These are phyloP conservation scores for Chlorophyllum brunneum DNA, from an alignment of 768 basidiomycete species.

Conservation along the genomic window DNA sequence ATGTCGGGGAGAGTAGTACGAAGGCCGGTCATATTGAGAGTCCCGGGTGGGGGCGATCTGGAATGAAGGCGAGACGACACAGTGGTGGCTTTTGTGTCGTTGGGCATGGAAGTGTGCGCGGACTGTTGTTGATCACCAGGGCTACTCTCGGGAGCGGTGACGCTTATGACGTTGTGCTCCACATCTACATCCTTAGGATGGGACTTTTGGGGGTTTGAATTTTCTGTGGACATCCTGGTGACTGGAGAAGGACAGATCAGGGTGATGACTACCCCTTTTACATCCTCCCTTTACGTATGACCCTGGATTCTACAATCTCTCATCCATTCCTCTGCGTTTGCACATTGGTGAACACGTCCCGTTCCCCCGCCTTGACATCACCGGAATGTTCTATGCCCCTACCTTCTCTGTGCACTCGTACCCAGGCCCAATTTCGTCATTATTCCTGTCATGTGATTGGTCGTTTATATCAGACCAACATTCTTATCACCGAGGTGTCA, in stretches of 20 bases:
- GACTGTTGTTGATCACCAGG: not conserved
- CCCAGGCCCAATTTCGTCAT: not conserved
- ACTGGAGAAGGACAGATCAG: constrained; percentile 4
- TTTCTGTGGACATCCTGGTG: constrained; percentile 9
- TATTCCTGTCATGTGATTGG: not conserved
- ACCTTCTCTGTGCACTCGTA: too few species aligned
- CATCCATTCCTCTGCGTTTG: not conserved
- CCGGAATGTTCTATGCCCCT: not conserved
- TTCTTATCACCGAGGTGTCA: not conserved
- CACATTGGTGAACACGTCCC: not conserved
- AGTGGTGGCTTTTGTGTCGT: not conserved
- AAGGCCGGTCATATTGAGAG: constrained; percentile 20
- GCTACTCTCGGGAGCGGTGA: not conserved
- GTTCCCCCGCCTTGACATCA: not conserved
- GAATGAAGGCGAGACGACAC: constrained; percentile 4
- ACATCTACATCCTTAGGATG: not conserved
- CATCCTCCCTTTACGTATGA: constrained; percentile 4
- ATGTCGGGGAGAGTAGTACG: constrained; percentile 22
- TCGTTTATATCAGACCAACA: not conserved
- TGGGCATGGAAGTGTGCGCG: not conserved
- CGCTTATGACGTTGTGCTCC: constrained; percentile 5
- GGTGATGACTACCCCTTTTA: constrained; percentile 10
- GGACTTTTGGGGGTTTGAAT: not conserved
- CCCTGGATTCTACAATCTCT: not conserved
- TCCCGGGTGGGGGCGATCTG: constrained; percentile 11